A percentile compares a stretch with the other conserved stretches of the same genome.
Conservation (phyloP, 495 filamentous ascomycete species). For the Bombardia bombarda region DNA sequence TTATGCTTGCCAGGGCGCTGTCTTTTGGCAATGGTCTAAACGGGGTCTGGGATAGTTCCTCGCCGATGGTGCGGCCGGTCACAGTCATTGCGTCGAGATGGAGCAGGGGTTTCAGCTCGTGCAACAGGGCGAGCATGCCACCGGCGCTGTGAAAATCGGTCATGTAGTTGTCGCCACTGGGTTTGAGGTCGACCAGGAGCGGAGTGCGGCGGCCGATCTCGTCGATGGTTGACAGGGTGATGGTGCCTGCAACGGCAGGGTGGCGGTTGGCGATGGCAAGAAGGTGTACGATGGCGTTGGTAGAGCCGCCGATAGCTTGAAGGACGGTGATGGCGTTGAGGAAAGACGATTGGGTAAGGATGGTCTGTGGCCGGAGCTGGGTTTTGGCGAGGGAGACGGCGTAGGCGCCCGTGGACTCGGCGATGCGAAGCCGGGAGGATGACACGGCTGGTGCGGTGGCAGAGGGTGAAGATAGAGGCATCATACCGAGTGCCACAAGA, state of each 20-base stretch:
- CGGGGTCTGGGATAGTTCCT: constrained; percentile 40
- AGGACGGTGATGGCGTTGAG: constrained; percentile 60
- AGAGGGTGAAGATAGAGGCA: constrained; percentile 49
- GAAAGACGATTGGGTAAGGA: constrained; percentile 55
- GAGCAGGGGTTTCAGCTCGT: constrained; percentile 48
- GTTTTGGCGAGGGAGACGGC: constrained; percentile 34
- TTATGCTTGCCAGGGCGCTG: constrained; percentile 25
- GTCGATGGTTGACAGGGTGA: constrained; percentile 51
- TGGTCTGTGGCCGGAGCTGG: constrained; percentile 38
- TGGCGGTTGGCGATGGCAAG: constrained; percentile 58
- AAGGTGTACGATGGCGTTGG: constrained; percentile 60
- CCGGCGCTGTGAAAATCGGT: constrained; percentile 63
- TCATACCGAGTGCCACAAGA: constrained; percentile 54
- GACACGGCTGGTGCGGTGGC: constrained; percentile 60
- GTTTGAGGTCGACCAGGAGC: constrained; percentile 58
- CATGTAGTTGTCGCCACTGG: constrained; percentile 64
- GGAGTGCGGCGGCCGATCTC: constrained; percentile 52
- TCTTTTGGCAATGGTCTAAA: constrained; percentile 31
- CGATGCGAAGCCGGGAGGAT: constrained; percentile 52
- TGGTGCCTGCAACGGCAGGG: constrained; percentile 42
- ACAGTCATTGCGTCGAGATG: constrained; percentile 50
- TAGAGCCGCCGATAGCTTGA: constrained; percentile 62
- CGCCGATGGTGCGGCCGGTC: constrained; percentile 50
- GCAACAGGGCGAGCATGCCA: constrained; percentile 53
- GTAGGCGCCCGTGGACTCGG: constrained; percentile 53